These are phyloP conservation scores for Cryptosporidium viatorum DNA, from an alignment of 169 alveolate genomes.

Conservation along the genomic window DNA sequence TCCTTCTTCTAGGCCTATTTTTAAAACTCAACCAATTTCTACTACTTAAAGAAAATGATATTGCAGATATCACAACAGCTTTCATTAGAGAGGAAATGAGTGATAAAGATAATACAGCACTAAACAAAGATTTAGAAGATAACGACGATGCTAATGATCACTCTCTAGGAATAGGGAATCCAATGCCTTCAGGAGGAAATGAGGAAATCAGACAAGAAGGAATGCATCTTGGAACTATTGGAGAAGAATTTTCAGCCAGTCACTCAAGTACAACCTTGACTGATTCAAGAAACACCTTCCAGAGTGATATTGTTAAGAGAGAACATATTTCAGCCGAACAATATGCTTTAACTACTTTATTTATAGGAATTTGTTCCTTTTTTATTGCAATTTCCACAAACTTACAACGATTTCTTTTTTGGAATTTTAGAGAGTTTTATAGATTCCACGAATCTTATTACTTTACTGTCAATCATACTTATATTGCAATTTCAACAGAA, in stretches of 20 bases:
- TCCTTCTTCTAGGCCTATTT: conserved; percentile 16
- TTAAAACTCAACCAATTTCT: conserved; percentile 42
- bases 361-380: conserved; percentile 66
- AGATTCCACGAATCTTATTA: conserved; percentile 61
- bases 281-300: conserved; percentile 66
- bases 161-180: conserved; percentile 10
- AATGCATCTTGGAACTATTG: conserved; percentile 38
- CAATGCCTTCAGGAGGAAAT: neutral
- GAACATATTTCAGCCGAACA: conserved; percentile 70
- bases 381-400: conserved; percentile 36
- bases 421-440: conserved; percentile 59
- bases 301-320: conserved; percentile 48
- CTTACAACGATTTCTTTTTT: conserved; percentile 56
- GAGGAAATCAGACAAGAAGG: conserved; percentile 38
- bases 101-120: conserved; percentile 45
- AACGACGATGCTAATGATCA: conserved; percentile 50
- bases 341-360: conserved; percentile 44
- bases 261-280: conserved; percentile 37
- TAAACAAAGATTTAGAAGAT: conserved; percentile 57
- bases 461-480: conserved; percentile 24
- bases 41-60: conserved; percentile 44
- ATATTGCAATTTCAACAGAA: conserved; percentile 65
- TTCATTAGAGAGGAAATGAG: conserved; percentile 60
- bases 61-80: conserved; percentile 65
- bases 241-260: conserved; percentile 59